Percentiles rank a stretch among this genome's conserved stretches.
Evolutionary conservation across 1,284 basidiomycete species (phyloP).

Genomic region (Trichosporon sp.): DNA sequence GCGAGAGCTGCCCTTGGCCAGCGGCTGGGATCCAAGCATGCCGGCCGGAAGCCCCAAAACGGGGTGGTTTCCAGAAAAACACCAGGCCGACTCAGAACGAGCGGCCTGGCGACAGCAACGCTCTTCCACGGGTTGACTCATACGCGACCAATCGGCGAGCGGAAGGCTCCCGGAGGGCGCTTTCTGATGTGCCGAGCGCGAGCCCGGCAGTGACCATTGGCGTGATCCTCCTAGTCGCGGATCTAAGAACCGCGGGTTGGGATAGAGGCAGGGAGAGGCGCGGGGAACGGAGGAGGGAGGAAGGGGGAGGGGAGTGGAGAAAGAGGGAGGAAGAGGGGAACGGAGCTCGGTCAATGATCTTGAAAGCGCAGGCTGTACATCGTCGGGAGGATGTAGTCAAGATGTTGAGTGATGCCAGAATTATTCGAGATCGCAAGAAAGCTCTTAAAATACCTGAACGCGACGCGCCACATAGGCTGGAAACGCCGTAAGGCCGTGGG

Average conservation of each 20-base stretch:
- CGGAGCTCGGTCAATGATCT: slow-evolving; percentile 1
- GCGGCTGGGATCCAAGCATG: slow-evolving; percentile 4
- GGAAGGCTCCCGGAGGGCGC: slow-evolving; percentile 46
- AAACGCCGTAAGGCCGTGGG: neutral
- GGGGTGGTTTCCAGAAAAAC: neutral
- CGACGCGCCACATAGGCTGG: neutral
- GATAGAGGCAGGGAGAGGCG: slow-evolving; percentile 13
- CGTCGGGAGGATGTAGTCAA: neutral
- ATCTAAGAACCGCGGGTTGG: slow-evolving; percentile 50
- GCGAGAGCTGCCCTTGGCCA: neutral
- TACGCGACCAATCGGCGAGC: slow-evolving; percentile 49
- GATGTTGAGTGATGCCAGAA: neutral
- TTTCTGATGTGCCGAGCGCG: neutral
- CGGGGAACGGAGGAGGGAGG: slow-evolving; percentile 9
- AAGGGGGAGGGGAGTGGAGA: slow-evolving; percentile 13
- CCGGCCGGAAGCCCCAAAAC: slow-evolving; percentile 7
- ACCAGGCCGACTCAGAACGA: slow-evolving; percentile 18
- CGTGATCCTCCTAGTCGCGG: slow-evolving; percentile 42
- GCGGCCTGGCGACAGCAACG: slow-evolving; percentile 8
- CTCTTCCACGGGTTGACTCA: slow-evolving; percentile 52
- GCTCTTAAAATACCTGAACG: slow-evolving; percentile 2
- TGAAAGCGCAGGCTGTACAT: slow-evolving; percentile 3
- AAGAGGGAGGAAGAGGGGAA: slow-evolving; percentile 8
- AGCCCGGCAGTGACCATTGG: slow-evolving; percentile 2
- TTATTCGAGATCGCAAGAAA: neutral